These are phyloP conservation scores for Populus hybrid DNA, from an alignment of 441 rosid species.

Conservation along the genomic window DNA sequence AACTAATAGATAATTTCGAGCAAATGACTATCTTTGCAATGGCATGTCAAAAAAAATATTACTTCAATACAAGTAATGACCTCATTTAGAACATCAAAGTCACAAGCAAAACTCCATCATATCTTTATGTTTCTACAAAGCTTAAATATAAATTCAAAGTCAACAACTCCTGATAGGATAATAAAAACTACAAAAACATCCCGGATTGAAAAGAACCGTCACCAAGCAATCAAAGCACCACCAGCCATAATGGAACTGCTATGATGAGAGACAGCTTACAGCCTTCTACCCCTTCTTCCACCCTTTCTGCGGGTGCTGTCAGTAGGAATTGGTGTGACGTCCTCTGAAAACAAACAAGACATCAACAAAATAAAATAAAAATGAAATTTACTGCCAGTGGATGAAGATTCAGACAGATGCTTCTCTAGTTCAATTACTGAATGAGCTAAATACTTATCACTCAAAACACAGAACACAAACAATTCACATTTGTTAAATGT, in stretches of 20 bases:
- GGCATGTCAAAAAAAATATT: background rate
- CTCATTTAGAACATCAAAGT: background rate
- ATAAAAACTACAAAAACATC: slow-evolving; percentile 11
- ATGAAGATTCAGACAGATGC: background rate
- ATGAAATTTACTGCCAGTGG: background rate
- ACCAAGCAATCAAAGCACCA: background rate
- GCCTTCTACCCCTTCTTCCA: slow-evolving; percentile 60
- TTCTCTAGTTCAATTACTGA: background rate
- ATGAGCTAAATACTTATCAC: background rate
- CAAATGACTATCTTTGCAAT: background rate
- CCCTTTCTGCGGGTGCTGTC: slow-evolving; percentile 62
- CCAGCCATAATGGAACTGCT: background rate
- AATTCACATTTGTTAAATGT: background rate
- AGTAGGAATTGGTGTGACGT: slow-evolving; percentile 53
- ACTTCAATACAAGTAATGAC: background rate
- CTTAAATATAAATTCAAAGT: background rate
- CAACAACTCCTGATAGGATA: background rate
- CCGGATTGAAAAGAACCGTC: background rate
- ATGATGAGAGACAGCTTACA: slow-evolving; percentile 23
- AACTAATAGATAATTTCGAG: background rate
- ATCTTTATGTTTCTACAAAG: slow-evolving; percentile 14
- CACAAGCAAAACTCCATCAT: slow-evolving; percentile 6
- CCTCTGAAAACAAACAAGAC: slow-evolving; percentile 35
- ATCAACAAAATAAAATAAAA: background rate
- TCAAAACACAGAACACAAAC: no score